Evolutionary conservation across 2,329 filamentous ascomycete species (phyloP).

Genomic region (Cercospora berteroae): DNA sequence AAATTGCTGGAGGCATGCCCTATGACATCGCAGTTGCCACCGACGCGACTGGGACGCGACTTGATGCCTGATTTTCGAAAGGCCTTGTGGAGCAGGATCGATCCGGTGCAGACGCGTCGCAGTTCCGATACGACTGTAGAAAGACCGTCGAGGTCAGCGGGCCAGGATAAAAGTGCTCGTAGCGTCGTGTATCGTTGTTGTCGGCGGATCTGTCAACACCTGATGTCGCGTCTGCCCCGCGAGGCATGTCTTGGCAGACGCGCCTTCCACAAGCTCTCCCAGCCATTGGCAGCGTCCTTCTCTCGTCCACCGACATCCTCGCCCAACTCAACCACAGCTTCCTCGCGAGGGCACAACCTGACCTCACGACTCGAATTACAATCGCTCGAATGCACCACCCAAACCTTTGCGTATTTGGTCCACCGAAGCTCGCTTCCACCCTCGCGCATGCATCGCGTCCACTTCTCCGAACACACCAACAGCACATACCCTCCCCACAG

Average conservation of each 20-base stretch:
- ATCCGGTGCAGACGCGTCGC: background rate
- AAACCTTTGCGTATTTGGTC: conserved; percentile 26
- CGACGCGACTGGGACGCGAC: conserved; percentile 9
- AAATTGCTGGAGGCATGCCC: conserved; percentile 19
- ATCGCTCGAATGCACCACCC: conserved; percentile 15
- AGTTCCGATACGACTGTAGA: background rate
- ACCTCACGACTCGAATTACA: conserved; percentile 13
- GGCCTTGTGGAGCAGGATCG: background rate
- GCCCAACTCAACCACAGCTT: conserved; percentile 1
- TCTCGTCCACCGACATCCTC: background rate
- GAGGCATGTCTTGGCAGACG: conserved; percentile 10
- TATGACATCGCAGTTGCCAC: conserved; percentile 15
- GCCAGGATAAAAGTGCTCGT: background rate
- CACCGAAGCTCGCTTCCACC: conserved; percentile 15
- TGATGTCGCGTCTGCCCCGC: conserved; percentile 14
- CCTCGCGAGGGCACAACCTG: conserved; percentile 12
- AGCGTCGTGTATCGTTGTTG: background rate
- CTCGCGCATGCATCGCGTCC: conserved; percentile 20
- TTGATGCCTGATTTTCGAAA: background rate
- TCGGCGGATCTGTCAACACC: conserved; percentile 3
- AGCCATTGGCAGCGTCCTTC: conserved; percentile 10
- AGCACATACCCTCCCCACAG: conserved; percentile 76
- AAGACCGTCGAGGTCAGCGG: background rate
- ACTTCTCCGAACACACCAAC: conserved; percentile 45
- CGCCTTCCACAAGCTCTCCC: background rate